These are phyloP conservation scores for Apostasia ramifera DNA, from an alignment of 106 monocot species.

Conservation along the genomic window DNA sequence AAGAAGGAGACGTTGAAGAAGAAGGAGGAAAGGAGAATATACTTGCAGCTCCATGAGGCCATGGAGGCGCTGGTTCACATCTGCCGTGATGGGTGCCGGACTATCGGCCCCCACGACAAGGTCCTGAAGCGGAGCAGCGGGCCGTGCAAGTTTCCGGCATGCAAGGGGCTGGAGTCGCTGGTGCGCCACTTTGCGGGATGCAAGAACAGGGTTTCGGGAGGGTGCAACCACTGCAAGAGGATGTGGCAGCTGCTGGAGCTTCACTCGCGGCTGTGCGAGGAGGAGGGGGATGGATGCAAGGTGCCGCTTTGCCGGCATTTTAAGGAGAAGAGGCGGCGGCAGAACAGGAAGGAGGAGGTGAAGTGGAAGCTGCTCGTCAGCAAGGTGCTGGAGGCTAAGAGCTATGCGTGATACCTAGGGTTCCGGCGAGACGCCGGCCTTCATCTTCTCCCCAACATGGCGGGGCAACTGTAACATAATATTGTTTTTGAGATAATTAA, in stretches of 20 bases:
- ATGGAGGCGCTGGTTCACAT: conserved; percentile 62
- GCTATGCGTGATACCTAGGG: too few relatives aligned
- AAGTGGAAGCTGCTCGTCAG: conserved; percentile 54
- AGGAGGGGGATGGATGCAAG: conserved; percentile 31
- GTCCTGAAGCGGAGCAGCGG: conserved; percentile 14
- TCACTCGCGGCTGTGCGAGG: conserved; percentile 43
- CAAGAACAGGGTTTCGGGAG: conserved; percentile 40
- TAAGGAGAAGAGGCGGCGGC: conserved; percentile 39
- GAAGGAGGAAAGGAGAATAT: conserved; percentile 36
- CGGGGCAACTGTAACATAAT: too few relatives aligned
- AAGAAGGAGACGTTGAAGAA: conserved; percentile 26
- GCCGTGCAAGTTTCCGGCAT: conserved; percentile 31
- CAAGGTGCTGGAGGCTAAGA: conserved; percentile 34
- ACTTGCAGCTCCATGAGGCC: conserved; percentile 41
- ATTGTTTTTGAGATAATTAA: too few relatives aligned
- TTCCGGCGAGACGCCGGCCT: too few relatives aligned
- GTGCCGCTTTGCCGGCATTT: conserved; percentile 68
- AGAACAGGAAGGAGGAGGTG: conserved; percentile 45
- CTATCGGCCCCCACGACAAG: conserved; percentile 53
- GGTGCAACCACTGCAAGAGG: conserved; percentile 49
- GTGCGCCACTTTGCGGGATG: conserved; percentile 54
- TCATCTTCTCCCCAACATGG: too few relatives aligned
- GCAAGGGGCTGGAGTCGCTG: conserved; percentile 44
- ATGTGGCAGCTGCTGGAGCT: conserved; percentile 72
- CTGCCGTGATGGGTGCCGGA: conserved; percentile 39